These are phyloP conservation scores for Talaromyces sp. DNA, from an alignment of 2,329 filamentous ascomycete species.

Conservation along the genomic window DNA sequence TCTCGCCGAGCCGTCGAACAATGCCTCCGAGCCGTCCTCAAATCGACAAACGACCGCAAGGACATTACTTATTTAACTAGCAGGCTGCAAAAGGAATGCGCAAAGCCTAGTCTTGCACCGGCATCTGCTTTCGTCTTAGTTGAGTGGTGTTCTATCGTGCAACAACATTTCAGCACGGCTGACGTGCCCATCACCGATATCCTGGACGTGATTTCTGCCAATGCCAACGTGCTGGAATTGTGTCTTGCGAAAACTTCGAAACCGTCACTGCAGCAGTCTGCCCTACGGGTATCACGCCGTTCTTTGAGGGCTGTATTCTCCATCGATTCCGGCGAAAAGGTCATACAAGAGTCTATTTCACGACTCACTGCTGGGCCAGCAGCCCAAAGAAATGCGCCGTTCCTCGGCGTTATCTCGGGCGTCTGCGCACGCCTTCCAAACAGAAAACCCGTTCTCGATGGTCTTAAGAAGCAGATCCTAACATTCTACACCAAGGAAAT, in stretches of 20 bases:
- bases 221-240: conserved; percentile 71
- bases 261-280: conserved; percentile 64
- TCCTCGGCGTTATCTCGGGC: conserved; percentile 82
- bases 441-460: conserved; percentile 59
- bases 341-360: conserved; percentile 59
- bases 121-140: conserved; percentile 81
- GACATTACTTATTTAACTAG: conserved; percentile 56
- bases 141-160: conserved; percentile 80
- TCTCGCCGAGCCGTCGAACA: conserved; percentile 79
- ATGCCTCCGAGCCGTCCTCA: conserved; percentile 68
- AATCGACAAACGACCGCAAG: conserved; percentile 50
- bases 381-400: conserved; percentile 65
- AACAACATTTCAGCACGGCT: conserved; percentile 68
- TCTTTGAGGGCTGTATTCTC: conserved; percentile 72
- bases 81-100: conserved; percentile 65
- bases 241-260: conserved; percentile 66
- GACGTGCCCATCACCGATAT: conserved; percentile 56
- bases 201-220: conserved; percentile 61
- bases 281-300: conserved; percentile 71
- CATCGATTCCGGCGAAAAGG: conserved; percentile 55
- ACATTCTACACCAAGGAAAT: conserved; percentile 83
- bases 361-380: conserved; percentile 66
- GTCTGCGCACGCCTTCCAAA: conserved; percentile 70
- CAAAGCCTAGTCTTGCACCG: conserved; percentile 71
- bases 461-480: conserved; percentile 68